Conservation (phyloP, 352 stramenopile genomes). For the Phytophthora rubi region DNA sequence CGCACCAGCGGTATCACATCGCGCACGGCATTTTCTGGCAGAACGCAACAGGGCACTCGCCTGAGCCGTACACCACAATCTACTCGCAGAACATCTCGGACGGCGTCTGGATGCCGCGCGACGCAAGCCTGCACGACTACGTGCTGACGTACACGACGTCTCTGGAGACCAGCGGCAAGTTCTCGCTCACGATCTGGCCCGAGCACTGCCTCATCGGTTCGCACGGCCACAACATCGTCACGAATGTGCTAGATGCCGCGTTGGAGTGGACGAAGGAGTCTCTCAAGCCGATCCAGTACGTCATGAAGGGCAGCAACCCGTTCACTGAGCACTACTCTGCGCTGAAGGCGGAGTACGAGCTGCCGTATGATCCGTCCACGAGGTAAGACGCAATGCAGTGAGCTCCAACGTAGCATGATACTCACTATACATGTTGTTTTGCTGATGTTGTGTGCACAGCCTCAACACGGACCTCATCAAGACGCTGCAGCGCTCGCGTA, state of each 20-base stretch:
- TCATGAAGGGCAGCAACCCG: slow-evolving; percentile 92
- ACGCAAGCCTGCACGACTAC: slow-evolving; percentile 72
- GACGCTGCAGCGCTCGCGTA: slow-evolving; percentile 71
- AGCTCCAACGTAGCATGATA: background rate
- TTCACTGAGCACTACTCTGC: slow-evolving; percentile 96
- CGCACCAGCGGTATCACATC: slow-evolving; percentile 93
- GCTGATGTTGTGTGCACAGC: slow-evolving; percentile 10
- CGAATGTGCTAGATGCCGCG: slow-evolving; percentile 75
- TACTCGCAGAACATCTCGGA: slow-evolving; percentile 68
- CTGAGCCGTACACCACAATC: slow-evolving; percentile 92
- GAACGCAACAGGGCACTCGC: slow-evolving; percentile 57
- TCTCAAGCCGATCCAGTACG: slow-evolving; percentile 68
- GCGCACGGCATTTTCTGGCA: slow-evolving; percentile 93
- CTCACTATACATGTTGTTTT: background rate
- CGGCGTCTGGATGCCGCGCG: slow-evolving; percentile 51
- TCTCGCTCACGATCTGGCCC: slow-evolving; percentile 94
- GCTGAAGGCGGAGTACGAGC: slow-evolving; percentile 88
- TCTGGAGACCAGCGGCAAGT: slow-evolving; percentile 84
- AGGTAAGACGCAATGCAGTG: slow-evolving; percentile 24
- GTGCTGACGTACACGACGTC: slow-evolving; percentile 83
- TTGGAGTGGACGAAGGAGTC: slow-evolving; percentile 74
- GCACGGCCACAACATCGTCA: slow-evolving; percentile 83
- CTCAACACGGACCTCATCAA: slow-evolving; percentile 87
- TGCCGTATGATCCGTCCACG: slow-evolving; percentile 59
- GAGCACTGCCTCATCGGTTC: slow-evolving; percentile 95